These are phyloP conservation scores for Gracilariopsis chorda DNA, from an alignment of 23 red algal genomes.

Conservation along the genomic window DNA sequence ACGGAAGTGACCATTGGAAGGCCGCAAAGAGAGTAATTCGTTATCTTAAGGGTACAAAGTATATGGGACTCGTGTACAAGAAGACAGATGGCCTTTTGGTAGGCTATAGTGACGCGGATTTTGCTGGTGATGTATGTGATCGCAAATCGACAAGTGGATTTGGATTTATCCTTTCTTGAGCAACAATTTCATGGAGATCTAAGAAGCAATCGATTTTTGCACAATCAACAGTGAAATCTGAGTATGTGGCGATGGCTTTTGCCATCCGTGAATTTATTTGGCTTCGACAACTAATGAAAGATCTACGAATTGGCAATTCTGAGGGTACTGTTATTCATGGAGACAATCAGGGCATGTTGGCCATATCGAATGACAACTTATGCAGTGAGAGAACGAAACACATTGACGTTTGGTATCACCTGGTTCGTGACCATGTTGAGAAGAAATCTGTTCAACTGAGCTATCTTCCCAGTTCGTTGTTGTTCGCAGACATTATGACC, in stretches of 20 bases:
- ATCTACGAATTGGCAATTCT: background rate
- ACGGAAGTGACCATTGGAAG: background rate
- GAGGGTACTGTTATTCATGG: background rate
- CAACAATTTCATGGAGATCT: background rate
- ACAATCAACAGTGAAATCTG: background rate
- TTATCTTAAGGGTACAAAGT: conserved; percentile 19
- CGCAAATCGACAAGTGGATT: conserved; percentile 4
- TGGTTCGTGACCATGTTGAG: conserved; percentile 3
- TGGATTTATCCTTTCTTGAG: background rate
- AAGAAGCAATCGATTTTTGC: conserved; percentile 2
- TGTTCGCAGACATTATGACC: conserved; percentile 12
- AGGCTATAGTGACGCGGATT: conserved; percentile 2
- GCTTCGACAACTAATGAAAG: background rate
- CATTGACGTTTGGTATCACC: background rate
- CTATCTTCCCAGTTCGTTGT: background rate
- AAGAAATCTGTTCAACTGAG: background rate
- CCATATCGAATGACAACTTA: background rate
- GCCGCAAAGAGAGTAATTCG: background rate
- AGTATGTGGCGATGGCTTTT: background rate
- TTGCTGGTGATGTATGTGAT: background rate
- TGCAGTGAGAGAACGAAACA: background rate
- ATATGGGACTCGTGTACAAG: background rate
- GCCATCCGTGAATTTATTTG: background rate
- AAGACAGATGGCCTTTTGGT: background rate
- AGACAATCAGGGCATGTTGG: background rate